phyloP scores from a whole-genome alignment of 2,329 filamentous ascomycete genomes.

The Fusarium azukiicola region DNA sequence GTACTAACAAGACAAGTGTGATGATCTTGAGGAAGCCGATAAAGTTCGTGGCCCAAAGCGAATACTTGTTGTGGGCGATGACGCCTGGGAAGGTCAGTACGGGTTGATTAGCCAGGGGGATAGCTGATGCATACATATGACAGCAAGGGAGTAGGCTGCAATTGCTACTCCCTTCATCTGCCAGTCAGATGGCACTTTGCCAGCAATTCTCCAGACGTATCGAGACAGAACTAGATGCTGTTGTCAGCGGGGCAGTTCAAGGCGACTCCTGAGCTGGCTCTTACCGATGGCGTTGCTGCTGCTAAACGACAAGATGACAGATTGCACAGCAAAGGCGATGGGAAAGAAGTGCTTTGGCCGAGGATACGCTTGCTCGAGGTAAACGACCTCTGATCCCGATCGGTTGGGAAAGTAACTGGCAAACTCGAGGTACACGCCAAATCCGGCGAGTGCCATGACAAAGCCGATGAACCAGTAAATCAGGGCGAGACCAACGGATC shows the following conservation, averaged over 20 bases:
- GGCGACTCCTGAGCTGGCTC: background rate
- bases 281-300: constrained; percentile 80
- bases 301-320: constrained; percentile 82
- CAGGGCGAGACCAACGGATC: constrained; percentile 80
- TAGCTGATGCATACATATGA: constrained; percentile 68
- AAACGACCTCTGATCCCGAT: constrained; percentile 83
- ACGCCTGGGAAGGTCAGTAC: constrained; percentile 54
- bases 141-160: constrained; percentile 80
- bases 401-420: constrained; percentile 84
- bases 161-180: constrained; percentile 84
- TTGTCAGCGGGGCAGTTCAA: background rate
- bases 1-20: constrained; percentile 75
- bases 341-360: constrained; percentile 83
- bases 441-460: constrained; percentile 75
- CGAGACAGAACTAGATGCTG: constrained; percentile 73
- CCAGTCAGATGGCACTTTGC: constrained; percentile 76
- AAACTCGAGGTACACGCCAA: constrained; percentile 82
- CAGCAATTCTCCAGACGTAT: constrained; percentile 81
- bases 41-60: constrained; percentile 75
- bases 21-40: constrained; percentile 80
- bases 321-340: constrained; percentile 81
- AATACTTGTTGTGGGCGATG: constrained; percentile 77
- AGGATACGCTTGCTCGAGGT: constrained; percentile 84
- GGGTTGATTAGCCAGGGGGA: no score
- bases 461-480: constrained; percentile 84